Base-by-base conservation (phyloP, 345 rosid species). In the Dipteronia dyeriana region DNA sequence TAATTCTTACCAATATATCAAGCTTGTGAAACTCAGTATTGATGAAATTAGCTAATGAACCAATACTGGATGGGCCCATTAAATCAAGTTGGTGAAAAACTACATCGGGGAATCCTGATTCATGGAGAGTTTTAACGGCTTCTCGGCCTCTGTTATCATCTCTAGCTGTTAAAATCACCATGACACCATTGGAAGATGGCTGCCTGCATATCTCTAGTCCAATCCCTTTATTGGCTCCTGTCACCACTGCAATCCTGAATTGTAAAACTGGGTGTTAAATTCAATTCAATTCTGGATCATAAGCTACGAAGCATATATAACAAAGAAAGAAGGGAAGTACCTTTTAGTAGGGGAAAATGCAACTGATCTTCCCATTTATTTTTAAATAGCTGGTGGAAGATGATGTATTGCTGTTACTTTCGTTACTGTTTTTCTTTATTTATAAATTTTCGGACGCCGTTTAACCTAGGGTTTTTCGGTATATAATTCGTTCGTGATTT, bases 221-320 rank as follows among this genome's bases (percentile, higher is more conserved):
- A 3, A 80, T 22, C 63, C 83, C 80, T 71, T 80, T 80, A 67
- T 80, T 80, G 4, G 63, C 83, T 11, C 83, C 83, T 13, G 77
- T 80, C 9, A 80, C 77, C 3, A 66, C 80, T 0, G 83, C 80
- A 34, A 76, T 47, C 74, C 80, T 76, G 63, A 62, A 23, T 10
- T 11, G 22, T 31, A 22, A 23, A 62, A n/a, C 9, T 19, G 25
- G 53, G 53, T 57, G 62, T 57, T 57, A 31, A 31, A 31, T 3
- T 4, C 34, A 31, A 31, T 3, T 31, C 34, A 31, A 31, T 31
- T 31, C 4, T 31, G 5, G 34, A 31, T n/a, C n/a, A 31, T 31
- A 31, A 31, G 34, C 34, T 31, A 31, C 34, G 5, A 31, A 31
- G 3, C 4, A 31, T 3, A 5, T 1, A 62, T 25, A 25, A 62